Base-by-base conservation (phyloP, 129 eudicot species). In the Artemisia tridentata region DNA sequence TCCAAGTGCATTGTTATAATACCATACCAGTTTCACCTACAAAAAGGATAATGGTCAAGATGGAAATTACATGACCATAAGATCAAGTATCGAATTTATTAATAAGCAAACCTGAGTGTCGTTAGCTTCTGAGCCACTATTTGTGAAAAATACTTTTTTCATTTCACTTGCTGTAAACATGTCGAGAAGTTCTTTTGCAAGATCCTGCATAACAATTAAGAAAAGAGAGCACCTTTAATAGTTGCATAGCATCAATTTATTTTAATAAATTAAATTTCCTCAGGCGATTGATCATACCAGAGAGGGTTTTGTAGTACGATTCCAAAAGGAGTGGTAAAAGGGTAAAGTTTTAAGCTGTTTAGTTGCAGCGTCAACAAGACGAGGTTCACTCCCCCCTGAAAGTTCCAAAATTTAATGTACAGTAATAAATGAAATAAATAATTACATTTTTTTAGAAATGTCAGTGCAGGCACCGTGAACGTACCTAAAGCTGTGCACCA, bases 1-100 rank as follows among this genome's bases (percentile, higher is more conserved):
- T 69, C 96, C 96, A 63, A 86, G 95, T 47, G 98, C 98, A 63
- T 92, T 92, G 81, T 92, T 88, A 77, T 92, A 92, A 79, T 92
- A 92, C 98, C 98, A 92, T 29, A 88, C 98, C 65, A 92, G 80
- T 84, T 92, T 92, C 83, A 92, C 98, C 98, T 91, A 65, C 79
- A 86, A 51, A 14, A 54, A 59, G 62, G 18, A 69, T 54, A 54
- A 10, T 29, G 15, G 55, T 61, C 21, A 21, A 38, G 56, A 51
- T 63, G 13, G 56, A 63, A 29, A n/a, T 34, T 3, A 41, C 11
- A 3, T 54, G 13, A 23, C 11, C 25, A 55, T 54, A 5, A 58
- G 46, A 8, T 15, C 3, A 58, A 25, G 15, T 48, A 14, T 54
- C 14, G 34, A 72, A 46, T 7, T 43, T 25, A 34, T 43, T 20